These are phyloP conservation scores for Fraxinus angustifolia DNA, from an alignment of 305 asterid species.

Conservation along the genomic window DNA sequence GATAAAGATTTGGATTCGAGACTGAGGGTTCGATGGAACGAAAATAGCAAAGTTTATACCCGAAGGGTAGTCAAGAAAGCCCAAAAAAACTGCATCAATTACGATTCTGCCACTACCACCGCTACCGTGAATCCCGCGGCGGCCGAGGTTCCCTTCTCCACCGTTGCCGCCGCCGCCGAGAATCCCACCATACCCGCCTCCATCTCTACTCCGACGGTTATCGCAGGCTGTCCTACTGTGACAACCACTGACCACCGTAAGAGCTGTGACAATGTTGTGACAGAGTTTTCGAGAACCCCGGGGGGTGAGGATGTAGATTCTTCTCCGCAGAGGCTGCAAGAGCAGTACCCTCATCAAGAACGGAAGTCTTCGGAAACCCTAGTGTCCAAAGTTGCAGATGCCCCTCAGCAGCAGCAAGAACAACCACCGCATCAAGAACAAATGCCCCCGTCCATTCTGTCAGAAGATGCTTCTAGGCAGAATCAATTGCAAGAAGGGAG, in stretches of 20 bases:
- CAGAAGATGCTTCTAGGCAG: constrained; percentile 13
- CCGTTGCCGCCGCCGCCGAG: background rate
- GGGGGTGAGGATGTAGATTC: background rate
- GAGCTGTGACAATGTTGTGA: constrained; percentile 19
- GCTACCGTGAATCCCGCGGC: background rate
- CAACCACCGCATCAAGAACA: background rate
- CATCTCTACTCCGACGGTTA: constrained; percentile 1
- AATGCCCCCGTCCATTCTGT: background rate
- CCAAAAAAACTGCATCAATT: background rate
- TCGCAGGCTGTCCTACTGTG: background rate
- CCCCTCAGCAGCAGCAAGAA: background rate
- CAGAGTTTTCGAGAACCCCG: constrained; percentile 12
- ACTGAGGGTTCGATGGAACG: constrained; percentile 1
- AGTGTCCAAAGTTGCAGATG: background rate
- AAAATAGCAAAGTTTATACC: constrained; percentile 14
- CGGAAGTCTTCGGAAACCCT: constrained; percentile 10
- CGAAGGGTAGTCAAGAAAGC: constrained; percentile 11
- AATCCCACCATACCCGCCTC: constrained; percentile 5
- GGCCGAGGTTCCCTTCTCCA: background rate
- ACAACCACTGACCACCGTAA: background rate
- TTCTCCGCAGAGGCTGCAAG: background rate
- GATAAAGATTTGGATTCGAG: background rate
- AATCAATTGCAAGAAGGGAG: constrained; percentile 14
- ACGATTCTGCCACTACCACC: constrained; percentile 1
- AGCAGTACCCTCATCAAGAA: constrained; percentile 8